Conservation (phyloP, 208 protist genomes). For the Phytomonas sp. region DNA sequence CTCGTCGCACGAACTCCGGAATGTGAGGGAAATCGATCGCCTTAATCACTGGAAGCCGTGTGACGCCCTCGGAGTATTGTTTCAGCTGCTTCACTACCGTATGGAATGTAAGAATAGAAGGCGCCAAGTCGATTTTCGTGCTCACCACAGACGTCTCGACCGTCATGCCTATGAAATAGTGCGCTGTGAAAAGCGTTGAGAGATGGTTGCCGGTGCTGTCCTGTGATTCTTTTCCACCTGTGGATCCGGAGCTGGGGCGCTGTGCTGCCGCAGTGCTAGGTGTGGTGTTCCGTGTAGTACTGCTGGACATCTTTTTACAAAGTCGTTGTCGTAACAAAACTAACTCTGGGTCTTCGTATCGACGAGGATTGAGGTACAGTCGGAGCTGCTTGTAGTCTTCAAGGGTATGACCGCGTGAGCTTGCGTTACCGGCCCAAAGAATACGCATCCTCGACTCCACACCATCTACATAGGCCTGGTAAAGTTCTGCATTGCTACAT, state of each 20-base stretch:
- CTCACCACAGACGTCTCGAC: conserved; percentile 47
- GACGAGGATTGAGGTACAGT: conserved; percentile 62
- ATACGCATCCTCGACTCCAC: conserved; percentile 84
- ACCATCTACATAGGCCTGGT: conserved; percentile 76
- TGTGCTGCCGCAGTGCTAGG: neutral
- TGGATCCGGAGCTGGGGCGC: conserved; percentile 5
- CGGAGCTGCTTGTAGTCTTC: conserved; percentile 65
- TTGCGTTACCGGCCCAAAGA: conserved; percentile 70
- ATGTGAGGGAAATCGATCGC: conserved; percentile 60
- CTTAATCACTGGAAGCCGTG: conserved; percentile 54
- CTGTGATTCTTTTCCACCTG: neutral
- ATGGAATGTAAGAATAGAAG: conserved; percentile 65
- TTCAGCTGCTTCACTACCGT: conserved; percentile 50
- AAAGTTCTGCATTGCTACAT: conserved; percentile 64
- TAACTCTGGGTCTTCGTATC: conserved; percentile 79
- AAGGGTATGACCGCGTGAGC: conserved; percentile 60
- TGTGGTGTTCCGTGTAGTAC: neutral
- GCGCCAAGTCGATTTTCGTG: conserved; percentile 51
- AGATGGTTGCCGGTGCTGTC: conserved; percentile 8
- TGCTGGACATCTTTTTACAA: conserved; percentile 14
- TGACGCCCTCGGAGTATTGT: conserved; percentile 68
- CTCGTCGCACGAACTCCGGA: conserved; percentile 62
- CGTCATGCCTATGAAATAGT: conserved; percentile 84
- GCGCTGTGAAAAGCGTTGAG: conserved; percentile 32
- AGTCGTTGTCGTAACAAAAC: conserved; percentile 34